phyloP scores from a whole-genome alignment of 768 basidiomycete genomes.

The Boletus tomentosulus region DNA sequence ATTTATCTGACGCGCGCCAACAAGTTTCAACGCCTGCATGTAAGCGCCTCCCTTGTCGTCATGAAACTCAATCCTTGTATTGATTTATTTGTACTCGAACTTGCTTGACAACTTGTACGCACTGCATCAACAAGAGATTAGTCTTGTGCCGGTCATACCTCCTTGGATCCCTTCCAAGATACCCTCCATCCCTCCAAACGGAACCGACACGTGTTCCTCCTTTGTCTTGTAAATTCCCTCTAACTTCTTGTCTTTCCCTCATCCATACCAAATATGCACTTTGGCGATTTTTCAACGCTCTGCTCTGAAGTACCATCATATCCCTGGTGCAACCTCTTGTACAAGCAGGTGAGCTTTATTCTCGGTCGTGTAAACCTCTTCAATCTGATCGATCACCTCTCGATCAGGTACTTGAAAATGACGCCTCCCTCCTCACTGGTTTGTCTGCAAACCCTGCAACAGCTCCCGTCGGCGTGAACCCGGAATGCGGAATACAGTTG shows the following conservation, averaged over 20 bases:
- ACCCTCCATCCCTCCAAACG: slow-evolving; percentile 7
- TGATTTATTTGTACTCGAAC: slow-evolving; percentile 31
- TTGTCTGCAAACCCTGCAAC: slow-evolving; percentile 40
- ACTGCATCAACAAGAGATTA: slow-evolving; percentile 17
- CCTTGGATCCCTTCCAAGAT: slow-evolving; percentile 11
- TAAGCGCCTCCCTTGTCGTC: slow-evolving; percentile 20
- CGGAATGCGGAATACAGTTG: slow-evolving; percentile 71
- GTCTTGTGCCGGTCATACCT: slow-evolving; percentile 17
- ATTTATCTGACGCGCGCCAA: background rate
- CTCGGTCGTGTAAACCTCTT: slow-evolving; percentile 4
- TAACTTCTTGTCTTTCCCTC: background rate
- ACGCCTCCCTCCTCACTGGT: slow-evolving; percentile 34
- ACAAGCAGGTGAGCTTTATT: slow-evolving; percentile 61
- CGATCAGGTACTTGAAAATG: slow-evolving; percentile 38
- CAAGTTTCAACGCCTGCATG: background rate
- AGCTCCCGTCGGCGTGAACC: slow-evolving; percentile 82
- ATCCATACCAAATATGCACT: slow-evolving; percentile 40
- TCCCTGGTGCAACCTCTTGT: slow-evolving; percentile 94
- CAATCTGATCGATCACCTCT: slow-evolving; percentile 23
- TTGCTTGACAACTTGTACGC: slow-evolving; percentile 25
- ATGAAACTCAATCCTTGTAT: slow-evolving; percentile 24
- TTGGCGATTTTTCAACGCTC: slow-evolving; percentile 69
- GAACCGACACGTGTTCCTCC: slow-evolving; percentile 5
- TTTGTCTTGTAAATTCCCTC: background rate
- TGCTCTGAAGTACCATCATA: slow-evolving; percentile 73